Conservation (phyloP, 768 basidiomycete genomes). For the Tricholoma terreum region DNA sequence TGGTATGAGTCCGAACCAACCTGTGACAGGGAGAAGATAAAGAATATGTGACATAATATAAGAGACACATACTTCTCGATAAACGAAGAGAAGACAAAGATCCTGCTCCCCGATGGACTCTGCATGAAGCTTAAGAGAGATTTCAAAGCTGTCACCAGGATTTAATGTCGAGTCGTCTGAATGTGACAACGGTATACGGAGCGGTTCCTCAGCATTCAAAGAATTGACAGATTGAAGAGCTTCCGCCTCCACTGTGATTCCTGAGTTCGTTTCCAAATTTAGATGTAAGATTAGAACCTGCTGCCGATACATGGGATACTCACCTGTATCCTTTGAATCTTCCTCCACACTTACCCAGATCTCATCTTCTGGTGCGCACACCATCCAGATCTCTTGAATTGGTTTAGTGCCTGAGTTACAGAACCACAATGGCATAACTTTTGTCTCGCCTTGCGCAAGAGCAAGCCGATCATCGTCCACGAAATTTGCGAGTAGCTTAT, state of each 20-base stretch:
- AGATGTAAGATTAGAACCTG: not conserved
- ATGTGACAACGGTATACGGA: slow-evolving; percentile 38
- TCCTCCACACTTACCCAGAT: slow-evolving; percentile 46
- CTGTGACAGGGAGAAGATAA: slow-evolving; percentile 29
- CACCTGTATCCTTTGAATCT: slow-evolving; percentile 5
- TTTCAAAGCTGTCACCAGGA: slow-evolving; percentile 47
- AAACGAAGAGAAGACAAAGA: slow-evolving; percentile 62
- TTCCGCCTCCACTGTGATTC: slow-evolving; percentile 22
- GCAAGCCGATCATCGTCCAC: slow-evolving; percentile 49
- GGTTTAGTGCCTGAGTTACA: slow-evolving; percentile 61
- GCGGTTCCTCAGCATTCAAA: slow-evolving; percentile 44
- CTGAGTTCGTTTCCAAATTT: not conserved
- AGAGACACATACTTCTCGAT: slow-evolving; percentile 44
- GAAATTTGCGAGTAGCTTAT: slow-evolving; percentile 59
- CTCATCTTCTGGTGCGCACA: slow-evolving; percentile 58
- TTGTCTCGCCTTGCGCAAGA: slow-evolving; percentile 69
- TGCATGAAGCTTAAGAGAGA: slow-evolving; percentile 57
- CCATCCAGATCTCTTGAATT: slow-evolving; percentile 71
- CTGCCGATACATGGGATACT: not conserved
- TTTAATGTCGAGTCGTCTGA: slow-evolving; percentile 28
- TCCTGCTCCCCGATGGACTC: slow-evolving; percentile 45
- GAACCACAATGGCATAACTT: slow-evolving; percentile 51
- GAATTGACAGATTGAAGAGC: slow-evolving; percentile 50
- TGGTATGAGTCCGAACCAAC: slow-evolving; percentile 49
- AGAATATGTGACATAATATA: not conserved